Evolutionary conservation across 2,329 filamentous ascomycete species (phyloP).

Genomic region (Penicillium sp.): DNA sequence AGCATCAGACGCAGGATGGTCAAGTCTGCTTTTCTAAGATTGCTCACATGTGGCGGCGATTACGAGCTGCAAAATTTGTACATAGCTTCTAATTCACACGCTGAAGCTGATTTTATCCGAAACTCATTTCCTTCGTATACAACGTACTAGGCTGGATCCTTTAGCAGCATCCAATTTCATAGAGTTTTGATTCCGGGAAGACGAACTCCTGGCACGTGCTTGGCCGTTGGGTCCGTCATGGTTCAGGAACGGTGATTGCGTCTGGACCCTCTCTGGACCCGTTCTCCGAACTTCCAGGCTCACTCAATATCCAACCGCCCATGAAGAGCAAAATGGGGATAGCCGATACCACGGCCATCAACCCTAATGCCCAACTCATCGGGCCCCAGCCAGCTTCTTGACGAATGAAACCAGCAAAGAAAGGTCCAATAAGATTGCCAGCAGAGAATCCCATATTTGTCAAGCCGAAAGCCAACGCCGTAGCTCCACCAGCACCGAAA

Average conservation of each 20-base stretch:
- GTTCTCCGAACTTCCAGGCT: not conserved
- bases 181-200: not conserved
- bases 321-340: not conserved
- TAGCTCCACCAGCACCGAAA: not conserved
- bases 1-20: not conserved
- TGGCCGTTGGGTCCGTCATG: not conserved
- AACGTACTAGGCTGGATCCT: not conserved
- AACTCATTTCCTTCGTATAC: not conserved
- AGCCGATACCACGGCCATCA: not conserved
- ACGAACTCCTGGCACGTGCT: not conserved
- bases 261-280: not conserved
- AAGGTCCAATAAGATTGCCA: not conserved
- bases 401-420: not conserved
- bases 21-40: conserved; percentile 1
- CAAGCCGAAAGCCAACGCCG: not conserved
- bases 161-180: not conserved
- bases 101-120: conserved; percentile 14
- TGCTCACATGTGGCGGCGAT: not conserved
- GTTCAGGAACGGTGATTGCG: not conserved
- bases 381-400: not conserved
- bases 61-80: conserved; percentile 18
- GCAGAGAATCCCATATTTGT: not conserved
- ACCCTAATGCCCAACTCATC: not conserved
- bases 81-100: conserved; percentile 19
- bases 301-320: not conserved